A percentile compares a stretch with the other conserved stretches of the same genome.
phyloP scores from a whole-genome alignment of 169 alveolate genomes.

The Plasmodium reichenowi region DNA sequence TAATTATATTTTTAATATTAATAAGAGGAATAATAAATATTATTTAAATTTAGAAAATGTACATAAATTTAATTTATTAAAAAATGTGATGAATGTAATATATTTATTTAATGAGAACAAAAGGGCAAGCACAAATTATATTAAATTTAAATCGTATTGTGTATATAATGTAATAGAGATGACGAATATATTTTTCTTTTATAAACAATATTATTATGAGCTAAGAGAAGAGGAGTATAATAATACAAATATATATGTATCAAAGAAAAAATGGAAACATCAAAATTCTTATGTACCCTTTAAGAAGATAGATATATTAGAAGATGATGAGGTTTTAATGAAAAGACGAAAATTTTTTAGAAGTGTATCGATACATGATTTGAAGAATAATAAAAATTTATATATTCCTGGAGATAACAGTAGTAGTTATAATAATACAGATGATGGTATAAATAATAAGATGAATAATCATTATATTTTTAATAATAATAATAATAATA shows the following conservation, averaged over 20 bases:
- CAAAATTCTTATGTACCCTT: not conserved
- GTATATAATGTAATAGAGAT: conserved; percentile 22
- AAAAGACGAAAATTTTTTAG: not conserved
- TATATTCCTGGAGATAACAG: not conserved
- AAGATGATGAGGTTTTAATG: not conserved
- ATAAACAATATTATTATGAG: not conserved
- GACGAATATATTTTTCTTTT: conserved; percentile 21
- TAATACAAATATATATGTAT: not conserved
- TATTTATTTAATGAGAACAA: not conserved
- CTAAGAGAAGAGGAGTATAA: conserved; percentile 1
- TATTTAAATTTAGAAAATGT: conserved; percentile 9
- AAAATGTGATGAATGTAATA: not conserved
- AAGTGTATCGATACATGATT: not conserved
- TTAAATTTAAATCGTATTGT: conserved; percentile 16
- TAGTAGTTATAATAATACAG: not conserved
- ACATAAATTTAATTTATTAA: conserved; percentile 15
- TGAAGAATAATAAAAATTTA: not conserved
- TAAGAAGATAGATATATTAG: not conserved
- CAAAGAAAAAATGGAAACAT: not conserved
- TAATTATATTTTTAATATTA: not conserved
- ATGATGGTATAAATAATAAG: not conserved
- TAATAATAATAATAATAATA: not conserved
- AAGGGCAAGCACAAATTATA: not conserved
- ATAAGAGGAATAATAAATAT: conserved; percentile 11
- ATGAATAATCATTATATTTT: not conserved